Conservation (phyloP, 805 yeast genomes). For the Geotrichum ghanense region DNA sequence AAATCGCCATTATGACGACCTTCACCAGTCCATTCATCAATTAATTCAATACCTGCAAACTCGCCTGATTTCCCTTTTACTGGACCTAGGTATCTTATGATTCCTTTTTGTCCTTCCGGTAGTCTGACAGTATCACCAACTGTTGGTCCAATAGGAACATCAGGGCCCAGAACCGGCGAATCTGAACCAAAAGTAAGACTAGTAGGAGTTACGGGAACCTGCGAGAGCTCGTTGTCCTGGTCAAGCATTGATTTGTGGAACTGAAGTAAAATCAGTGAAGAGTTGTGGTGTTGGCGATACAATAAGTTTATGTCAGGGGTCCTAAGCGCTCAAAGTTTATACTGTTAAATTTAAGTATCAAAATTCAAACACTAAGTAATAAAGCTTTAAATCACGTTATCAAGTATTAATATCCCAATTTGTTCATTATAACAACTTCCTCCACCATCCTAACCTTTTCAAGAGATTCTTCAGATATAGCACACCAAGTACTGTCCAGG, state of each 20-base stretch:
- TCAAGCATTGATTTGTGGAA: background rate
- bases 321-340: too few relatives aligned
- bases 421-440: background rate
- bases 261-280: too few relatives aligned
- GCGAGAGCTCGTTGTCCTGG: background rate
- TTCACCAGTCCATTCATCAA: constrained; percentile 46
- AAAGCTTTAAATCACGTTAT: background rate
- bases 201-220: background rate
- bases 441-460: background rate
- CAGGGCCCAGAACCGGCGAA: too few relatives aligned
- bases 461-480: too few relatives aligned
- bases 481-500: background rate
- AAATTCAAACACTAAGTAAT: too few relatives aligned
- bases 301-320: too few relatives aligned
- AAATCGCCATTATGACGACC: constrained; percentile 88
- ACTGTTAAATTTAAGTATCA: too few relatives aligned
- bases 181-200: too few relatives aligned
- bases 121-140: constrained; percentile 27
- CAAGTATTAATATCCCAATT: background rate
- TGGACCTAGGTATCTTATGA: constrained; percentile 58
- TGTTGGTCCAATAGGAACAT: background rate
- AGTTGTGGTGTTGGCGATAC: too few relatives aligned
- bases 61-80: constrained; percentile 62
- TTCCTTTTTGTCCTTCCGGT: constrained; percentile 64
- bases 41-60: constrained; percentile 80